These are phyloP conservation scores for Posidonia australis DNA, from an alignment of 106 monocot genomes.

Conservation along the genomic window DNA sequence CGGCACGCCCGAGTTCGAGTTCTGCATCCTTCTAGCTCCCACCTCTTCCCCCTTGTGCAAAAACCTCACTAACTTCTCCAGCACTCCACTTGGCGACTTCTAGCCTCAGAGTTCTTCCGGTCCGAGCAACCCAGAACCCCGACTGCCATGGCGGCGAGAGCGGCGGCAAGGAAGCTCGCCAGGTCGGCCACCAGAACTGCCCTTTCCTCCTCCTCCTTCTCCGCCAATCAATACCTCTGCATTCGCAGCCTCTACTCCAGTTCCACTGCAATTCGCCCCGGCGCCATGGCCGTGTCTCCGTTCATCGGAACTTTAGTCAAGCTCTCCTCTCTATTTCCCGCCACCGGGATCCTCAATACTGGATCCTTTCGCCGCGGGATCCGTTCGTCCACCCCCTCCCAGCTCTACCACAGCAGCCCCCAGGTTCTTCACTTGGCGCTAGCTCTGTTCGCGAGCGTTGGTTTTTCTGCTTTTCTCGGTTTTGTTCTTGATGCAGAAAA, in stretches of 20 bases:
- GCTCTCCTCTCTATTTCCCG: too few species aligned
- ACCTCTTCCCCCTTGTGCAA: too few species aligned
- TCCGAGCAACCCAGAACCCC: background rate
- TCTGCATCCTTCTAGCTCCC: too few species aligned
- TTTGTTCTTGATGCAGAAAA: background rate
- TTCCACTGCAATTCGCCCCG: background rate
- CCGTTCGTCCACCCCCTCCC: background rate
- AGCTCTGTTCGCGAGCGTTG: too few species aligned
- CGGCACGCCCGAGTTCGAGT: too few species aligned
- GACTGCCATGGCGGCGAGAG: conserved; percentile 20
- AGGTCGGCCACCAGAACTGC: conserved; percentile 22
- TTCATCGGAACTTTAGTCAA: too few species aligned
- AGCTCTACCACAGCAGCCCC: conserved; percentile 18
- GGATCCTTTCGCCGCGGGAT: background rate
- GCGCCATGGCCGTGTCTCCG: too few species aligned
- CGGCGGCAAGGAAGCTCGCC: conserved; percentile 18
- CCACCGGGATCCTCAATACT: too few species aligned
- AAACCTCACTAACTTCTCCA: too few species aligned
- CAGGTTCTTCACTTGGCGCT: conserved; percentile 17
- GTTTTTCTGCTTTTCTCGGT: background rate
- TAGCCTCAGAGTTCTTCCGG: too few species aligned
- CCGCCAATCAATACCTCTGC: background rate
- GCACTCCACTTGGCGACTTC: too few species aligned
- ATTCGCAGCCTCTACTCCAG: background rate
- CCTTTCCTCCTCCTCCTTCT: background rate